These are phyloP conservation scores for Galerina sulciceps DNA, from an alignment of 768 basidiomycete species.

Conservation along the genomic window DNA sequence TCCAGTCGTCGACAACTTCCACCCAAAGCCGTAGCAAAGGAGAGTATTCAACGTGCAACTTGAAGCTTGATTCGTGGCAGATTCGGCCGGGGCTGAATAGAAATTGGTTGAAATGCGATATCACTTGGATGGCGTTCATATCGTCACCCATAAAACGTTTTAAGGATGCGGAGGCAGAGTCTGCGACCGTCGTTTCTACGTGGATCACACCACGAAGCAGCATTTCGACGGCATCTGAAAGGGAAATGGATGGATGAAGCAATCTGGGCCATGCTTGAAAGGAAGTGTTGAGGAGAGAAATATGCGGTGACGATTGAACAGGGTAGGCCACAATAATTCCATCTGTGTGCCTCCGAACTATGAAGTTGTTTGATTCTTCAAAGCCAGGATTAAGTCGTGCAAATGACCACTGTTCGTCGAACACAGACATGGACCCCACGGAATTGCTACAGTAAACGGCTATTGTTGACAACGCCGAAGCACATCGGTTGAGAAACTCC, in stretches of 20 bases:
- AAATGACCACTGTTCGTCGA: constrained; percentile 83
- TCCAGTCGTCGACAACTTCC: constrained; percentile 72
- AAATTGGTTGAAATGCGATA: constrained; percentile 69
- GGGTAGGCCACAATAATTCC: constrained; percentile 70
- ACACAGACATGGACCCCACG: constrained; percentile 78
- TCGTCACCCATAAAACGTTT: constrained; percentile 74
- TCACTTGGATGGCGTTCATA: constrained; percentile 55
- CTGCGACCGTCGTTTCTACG: constrained; percentile 74
- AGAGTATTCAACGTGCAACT: constrained; percentile 68
- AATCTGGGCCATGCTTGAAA: constrained; percentile 88
- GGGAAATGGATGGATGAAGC: constrained; percentile 57
- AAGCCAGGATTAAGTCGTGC: constrained; percentile 60
- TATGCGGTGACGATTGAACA: constrained; percentile 56
- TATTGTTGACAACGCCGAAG: constrained; percentile 58
- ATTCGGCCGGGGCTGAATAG: constrained; percentile 74
- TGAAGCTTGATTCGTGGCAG: constrained; percentile 62
- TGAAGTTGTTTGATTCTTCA: constrained; percentile 71
- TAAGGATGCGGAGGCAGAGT: constrained; percentile 70
- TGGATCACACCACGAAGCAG: constrained; percentile 84
- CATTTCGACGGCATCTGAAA: constrained; percentile 74
- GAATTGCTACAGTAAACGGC: constrained; percentile 62
- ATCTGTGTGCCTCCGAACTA: constrained; percentile 72
- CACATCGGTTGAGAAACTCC: constrained; percentile 72
- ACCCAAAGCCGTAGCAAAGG: constrained; percentile 77
- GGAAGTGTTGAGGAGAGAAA: constrained; percentile 74